Evolutionary conservation across 148 eudicot genomes (phyloP).

Genomic region (Rhododendron simsii): DNA sequence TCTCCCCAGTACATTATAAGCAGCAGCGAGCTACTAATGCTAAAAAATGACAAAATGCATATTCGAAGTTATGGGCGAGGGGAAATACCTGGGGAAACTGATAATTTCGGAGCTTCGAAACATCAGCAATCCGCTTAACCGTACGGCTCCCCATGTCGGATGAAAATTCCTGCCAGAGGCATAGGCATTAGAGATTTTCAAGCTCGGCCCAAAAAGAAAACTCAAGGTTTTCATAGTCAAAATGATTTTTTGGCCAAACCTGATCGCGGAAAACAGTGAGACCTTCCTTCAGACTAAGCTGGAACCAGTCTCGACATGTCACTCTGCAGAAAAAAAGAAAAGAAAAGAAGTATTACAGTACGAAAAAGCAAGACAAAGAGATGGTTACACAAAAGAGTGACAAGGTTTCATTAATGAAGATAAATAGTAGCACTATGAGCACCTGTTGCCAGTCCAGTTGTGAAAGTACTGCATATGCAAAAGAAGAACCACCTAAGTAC

Average conservation of each 20-base stretch:
- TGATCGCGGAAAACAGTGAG: constrained; percentile 99
- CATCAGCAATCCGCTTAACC: constrained; percentile 93
- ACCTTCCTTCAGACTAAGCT: constrained; percentile 98
- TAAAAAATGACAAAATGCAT: background rate
- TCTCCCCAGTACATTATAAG: background rate
- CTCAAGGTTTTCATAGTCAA: constrained; percentile 1
- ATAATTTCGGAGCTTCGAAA: constrained; percentile 80
- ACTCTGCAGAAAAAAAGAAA: constrained; percentile 46
- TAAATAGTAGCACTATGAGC: background rate
- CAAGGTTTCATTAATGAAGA: background rate
- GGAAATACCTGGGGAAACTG: constrained; percentile 87
- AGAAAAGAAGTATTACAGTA: background rate
- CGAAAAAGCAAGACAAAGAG: background rate
- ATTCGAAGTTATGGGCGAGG: background rate
- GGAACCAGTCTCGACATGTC: constrained; percentile 99
- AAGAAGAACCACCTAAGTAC: constrained; percentile 24
- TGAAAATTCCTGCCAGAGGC: constrained; percentile 75
- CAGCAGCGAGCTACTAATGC: background rate
- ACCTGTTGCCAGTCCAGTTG: constrained; percentile 99
- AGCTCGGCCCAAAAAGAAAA: background rate
- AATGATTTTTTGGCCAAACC: constrained; percentile 29
- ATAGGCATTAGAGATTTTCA: background rate
- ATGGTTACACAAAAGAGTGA: background rate
- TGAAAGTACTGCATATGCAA: constrained; percentile 77
- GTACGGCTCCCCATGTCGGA: constrained; percentile 98